Percentiles rank a stretch among this genome's conserved stretches.
Conservation (phyloP, 2,329 filamentous ascomycete species). For the Ophiostoma sp. region DNA sequence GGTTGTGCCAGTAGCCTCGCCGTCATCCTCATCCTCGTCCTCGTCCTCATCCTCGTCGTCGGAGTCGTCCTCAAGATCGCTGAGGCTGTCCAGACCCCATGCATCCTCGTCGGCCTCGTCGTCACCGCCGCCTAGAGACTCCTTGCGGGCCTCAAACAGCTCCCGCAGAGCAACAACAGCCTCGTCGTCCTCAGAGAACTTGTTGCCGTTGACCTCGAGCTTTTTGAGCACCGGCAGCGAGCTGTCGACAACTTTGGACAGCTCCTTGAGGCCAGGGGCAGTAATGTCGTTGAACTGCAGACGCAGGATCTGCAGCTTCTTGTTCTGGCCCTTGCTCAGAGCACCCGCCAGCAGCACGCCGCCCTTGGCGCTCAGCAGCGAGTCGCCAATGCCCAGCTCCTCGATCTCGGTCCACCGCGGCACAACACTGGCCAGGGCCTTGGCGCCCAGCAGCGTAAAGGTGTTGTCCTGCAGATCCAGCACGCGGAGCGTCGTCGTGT, state of each 20-base stretch:
- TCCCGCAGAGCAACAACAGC: slow-evolving; percentile 63
- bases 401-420: slow-evolving; percentile 67
- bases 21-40: slow-evolving; percentile 64
- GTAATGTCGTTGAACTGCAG: slow-evolving; percentile 96
- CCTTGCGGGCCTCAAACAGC: slow-evolving; percentile 71
- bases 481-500: slow-evolving; percentile 63
- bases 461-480: slow-evolving; percentile 97
- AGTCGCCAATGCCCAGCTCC: slow-evolving; percentile 87
- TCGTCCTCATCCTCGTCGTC: slow-evolving; percentile 64
- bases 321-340: slow-evolving; percentile 69
- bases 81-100: slow-evolving; percentile 80
- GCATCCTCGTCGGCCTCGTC: slow-evolving; percentile 69
- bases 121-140: slow-evolving; percentile 60
- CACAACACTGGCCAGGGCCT: slow-evolving; percentile 69
- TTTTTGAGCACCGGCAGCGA: slow-evolving; percentile 72
- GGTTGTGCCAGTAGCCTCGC: slow-evolving; percentile 43
- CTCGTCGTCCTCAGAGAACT: slow-evolving; percentile 79
- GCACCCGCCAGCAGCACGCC: slow-evolving; percentile 67
- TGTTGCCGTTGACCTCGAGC: slow-evolving; percentile 94
- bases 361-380: slow-evolving; percentile 73
- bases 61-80: slow-evolving; percentile 75
- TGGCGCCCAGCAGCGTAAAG: slow-evolving; percentile 76
- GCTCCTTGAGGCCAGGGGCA: slow-evolving; percentile 62
- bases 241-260: slow-evolving; percentile 63
- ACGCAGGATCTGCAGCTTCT: slow-evolving; percentile 71